Conservation (phyloP, 495 filamentous ascomycete species). For the Aspergillus indologenus region DNA sequence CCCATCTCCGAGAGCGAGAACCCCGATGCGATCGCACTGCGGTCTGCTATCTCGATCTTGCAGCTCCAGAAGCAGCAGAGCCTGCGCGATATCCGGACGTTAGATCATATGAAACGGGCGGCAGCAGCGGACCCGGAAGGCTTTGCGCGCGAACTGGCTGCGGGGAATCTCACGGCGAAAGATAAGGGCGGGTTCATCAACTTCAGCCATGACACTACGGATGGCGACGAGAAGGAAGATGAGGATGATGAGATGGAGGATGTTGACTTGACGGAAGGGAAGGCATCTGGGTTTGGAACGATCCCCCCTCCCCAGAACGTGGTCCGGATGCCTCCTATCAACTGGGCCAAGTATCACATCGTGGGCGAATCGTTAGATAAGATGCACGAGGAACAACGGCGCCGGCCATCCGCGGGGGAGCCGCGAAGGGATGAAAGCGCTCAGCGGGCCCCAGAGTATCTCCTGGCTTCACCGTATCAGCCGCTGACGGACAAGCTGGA, state of each 20-base stretch:
- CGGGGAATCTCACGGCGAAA: slow-evolving; percentile 49
- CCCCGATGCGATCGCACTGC: slow-evolving; percentile 78
- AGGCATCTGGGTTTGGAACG: slow-evolving; percentile 37
- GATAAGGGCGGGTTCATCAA: slow-evolving; percentile 41
- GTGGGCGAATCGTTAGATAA: slow-evolving; percentile 77
- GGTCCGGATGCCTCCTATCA: slow-evolving; percentile 78
- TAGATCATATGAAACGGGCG: slow-evolving; percentile 59
- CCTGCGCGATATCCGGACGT: slow-evolving; percentile 61
- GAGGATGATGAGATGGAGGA: slow-evolving; percentile 30
- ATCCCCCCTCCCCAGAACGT: slow-evolving; percentile 80
- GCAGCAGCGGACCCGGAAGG: slow-evolving; percentile 66
- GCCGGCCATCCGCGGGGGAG: slow-evolving; percentile 57
- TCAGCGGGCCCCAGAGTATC: slow-evolving; percentile 50
- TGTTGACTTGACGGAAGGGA: neutral
- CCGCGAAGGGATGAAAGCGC: slow-evolving; percentile 42
- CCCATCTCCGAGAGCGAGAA: slow-evolving; percentile 76
- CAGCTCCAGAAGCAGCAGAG: slow-evolving; percentile 79
- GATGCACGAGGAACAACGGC: slow-evolving; percentile 73
- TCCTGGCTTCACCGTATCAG: slow-evolving; percentile 71
- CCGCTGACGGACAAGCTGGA: slow-evolving; percentile 66
- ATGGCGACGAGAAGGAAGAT: slow-evolving; percentile 39
- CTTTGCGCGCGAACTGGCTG: slow-evolving; percentile 61
- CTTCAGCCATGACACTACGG: slow-evolving; percentile 38
- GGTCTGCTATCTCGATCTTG: slow-evolving; percentile 74
- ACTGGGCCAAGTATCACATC: slow-evolving; percentile 87